Base-by-base conservation (phyloP, 75 land plant genomes). In the Pinus tabuliformis region DNA sequence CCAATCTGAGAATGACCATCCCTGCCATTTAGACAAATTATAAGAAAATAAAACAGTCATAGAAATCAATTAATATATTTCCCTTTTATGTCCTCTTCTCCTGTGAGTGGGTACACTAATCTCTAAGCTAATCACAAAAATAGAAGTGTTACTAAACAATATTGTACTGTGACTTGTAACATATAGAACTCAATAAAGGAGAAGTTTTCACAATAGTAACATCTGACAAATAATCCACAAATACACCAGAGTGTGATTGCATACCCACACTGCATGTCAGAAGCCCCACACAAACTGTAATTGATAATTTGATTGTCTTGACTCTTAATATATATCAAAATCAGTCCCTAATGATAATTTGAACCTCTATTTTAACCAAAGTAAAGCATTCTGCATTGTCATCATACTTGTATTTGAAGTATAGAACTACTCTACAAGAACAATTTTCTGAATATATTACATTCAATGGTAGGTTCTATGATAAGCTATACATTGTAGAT, bases 1-100 rank as follows among this genome's bases (percentile, higher is more conserved):
- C 20, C 93, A 77, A 85, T 95, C 98, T 20, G 97, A 83, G 26
- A 87, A 82, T n/a, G 98, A 95, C 83, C 66, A 86, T 7, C 97
- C 98, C 92, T 90, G 86, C 17, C 52, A 58, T 28, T 24, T 49
- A 49, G 54, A 49, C 12, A 49, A 49, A 49, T 49, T 49, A 49
- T 49, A 68, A 68, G n/a, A 42, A 39, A 39, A 12, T 68, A 15
- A 62, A 11, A n/a, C 26, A 42, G n/a, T 36, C 9, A 49, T 49
- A 49, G 12, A 49, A 11, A 9, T 49, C 12, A 49, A 49, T 49
- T 9, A 49, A 49, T 49, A 49, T 49, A 49, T 49, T 49, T 49
- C 11, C 11, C 1, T 49, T 49, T 49, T 16, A 68, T 7, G 6
- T 58, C 11, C 60, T 58, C 21, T 17, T 6, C 21, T 18, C 21